Evolutionary conservation across 495 filamentous ascomycete species (phyloP), one percentile per base, ranked within the genome.

Genomic region (Sabuloglossum arenarium): DNA sequence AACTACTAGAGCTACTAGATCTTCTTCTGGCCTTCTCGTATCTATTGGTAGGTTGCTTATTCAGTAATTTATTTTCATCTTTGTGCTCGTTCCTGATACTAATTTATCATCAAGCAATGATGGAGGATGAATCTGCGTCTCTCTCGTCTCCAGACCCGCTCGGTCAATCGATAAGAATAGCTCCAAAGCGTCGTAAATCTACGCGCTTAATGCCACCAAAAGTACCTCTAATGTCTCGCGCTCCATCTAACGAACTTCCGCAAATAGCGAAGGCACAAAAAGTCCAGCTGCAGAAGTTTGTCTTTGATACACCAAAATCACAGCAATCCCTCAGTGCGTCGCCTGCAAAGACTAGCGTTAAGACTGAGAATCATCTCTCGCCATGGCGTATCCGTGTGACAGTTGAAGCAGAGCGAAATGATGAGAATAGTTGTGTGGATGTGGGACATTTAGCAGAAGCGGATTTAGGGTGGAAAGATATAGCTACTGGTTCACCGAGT

Each of bases 331-430:
- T 12, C 12, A 29, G 47, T 14, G n/a, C 47, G 0, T 31, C 27
- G 6, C 53, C 53, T 4, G 27, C 53, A 37, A 34, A 27, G 12
- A 23, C 53, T 8, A 23, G 30, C 30, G 25, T 43, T 1, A 34
- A 37, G 34, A 37, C 53, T 12, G 53, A 54, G 34, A 54, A 54
- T 28, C 30, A 37, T 16, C 16, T 54, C 53, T 37, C 30, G 11
- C 54, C 54, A 23, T 56, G 54, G 54, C 31, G 54, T 5, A 56
- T 56, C 28, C 54, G 54, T 16, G 54, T 56, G 10, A 56, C 54
- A 1, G 54, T 56, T 23, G 54, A 56, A 24, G 54, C 54, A 14
- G 34, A 43, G 37, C 54, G 28, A n/a, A 21, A 56, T 47, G 23
- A 14, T 3, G 27, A 47, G 11, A 24, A 28, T 5, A n/a, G n/a